Conservation (phyloP, 2,329 filamentous ascomycete genomes). For the Blastomyces parvus region DNA sequence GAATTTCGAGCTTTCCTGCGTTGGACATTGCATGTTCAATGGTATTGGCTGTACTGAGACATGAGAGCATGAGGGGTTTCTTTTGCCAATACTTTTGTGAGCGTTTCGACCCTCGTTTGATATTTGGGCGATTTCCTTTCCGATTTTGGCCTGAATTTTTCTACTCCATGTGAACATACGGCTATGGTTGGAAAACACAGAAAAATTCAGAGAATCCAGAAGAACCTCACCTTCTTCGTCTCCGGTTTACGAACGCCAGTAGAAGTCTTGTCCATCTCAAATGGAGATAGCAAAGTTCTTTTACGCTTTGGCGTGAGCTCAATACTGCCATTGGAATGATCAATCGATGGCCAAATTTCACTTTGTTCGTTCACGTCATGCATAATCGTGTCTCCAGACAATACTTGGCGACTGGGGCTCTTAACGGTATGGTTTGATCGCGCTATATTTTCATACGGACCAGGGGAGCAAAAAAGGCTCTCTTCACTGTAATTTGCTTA, state of each 20-base stretch:
- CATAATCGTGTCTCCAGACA: not conserved
- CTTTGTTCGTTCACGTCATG: not conserved
- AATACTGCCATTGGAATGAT: not conserved
- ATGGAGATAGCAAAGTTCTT: not conserved
- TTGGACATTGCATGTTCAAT: slow-evolving; percentile 24
- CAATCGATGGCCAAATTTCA: not conserved
- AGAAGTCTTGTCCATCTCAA: not conserved
- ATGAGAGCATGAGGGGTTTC: not conserved
- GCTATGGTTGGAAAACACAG: not conserved
- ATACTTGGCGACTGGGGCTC: not conserved
- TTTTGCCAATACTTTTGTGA: not conserved
- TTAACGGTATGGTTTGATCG: too few relatives aligned
- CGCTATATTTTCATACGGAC: not conserved
- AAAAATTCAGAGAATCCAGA: too few relatives aligned
- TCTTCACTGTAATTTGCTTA: not conserved
- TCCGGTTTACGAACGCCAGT: not conserved
- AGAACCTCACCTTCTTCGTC: not conserved
- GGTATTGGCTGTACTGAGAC: slow-evolving; percentile 18
- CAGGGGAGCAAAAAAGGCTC: not conserved
- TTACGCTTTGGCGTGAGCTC: not conserved
- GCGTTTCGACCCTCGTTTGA: not conserved
- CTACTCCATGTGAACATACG: not conserved
- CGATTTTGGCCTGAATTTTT: not conserved
- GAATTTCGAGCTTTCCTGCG: slow-evolving; percentile 18
- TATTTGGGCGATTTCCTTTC: not conserved